Evolutionary conservation across 257 asterid species (phyloP), one percentile per base, ranked within the genome.

Genomic region (Solanum sparsipilum): DNA sequence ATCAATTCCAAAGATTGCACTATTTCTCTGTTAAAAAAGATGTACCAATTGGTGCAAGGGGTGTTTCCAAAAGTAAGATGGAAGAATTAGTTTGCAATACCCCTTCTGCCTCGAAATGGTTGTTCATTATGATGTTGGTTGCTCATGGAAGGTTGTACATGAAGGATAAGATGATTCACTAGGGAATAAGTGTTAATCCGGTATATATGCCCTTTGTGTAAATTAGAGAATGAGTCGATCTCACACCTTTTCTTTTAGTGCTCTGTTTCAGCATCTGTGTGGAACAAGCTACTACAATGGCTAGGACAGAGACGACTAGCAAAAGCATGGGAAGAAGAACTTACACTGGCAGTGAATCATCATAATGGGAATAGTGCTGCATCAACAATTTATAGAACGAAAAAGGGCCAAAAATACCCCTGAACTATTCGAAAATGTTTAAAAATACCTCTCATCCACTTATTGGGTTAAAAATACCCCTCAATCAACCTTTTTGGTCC

Each of bases 371-470:
- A 56, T 56, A 56, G 65, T 56, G 25, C 25, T 56, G 25, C 65
- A 56, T 1, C 65, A 56, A 56, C 11, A 56, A 18, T 5, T 34
- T 34, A 34, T 35, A 35, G 36, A 35, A 35, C 8, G 38, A 2
- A 35, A 35, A 35, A 35, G 38, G 38, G 38, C 2, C 38, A 6
- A 35, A 35, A 35, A 35, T 35, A 35, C 0, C 8, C 0, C 0
- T 6, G 8, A 0, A 35, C 8, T 35, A 35, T 35, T 35, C 2
- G 2, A 35, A 35, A 35, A 35, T 0, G 38, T 35, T 35, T 35
- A 6, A 35, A 35, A 35, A 35, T 35, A 35, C 0, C 7, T 0
- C 0, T 35, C 1, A 5, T 35, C 0, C 7, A 35, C 7, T 1
- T 39, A 39, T 39, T 39, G 1, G 1, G 5, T 41, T 41, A 41